phyloP scores from a whole-genome alignment of 176 grass and related monocot species.

The Dendrocalamus sinicus region DNA sequence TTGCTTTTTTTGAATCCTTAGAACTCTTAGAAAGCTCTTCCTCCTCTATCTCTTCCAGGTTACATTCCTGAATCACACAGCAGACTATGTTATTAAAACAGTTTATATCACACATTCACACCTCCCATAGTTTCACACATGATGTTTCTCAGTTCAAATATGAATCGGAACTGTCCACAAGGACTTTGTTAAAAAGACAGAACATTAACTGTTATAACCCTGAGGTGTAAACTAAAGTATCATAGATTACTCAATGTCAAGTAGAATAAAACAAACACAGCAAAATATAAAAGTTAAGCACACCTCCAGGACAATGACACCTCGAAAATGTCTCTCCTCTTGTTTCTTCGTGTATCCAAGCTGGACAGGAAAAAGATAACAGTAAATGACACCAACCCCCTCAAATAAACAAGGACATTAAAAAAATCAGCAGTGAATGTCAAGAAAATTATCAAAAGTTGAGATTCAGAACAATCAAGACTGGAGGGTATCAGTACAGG shows the following conservation, averaged over 20 bases:
- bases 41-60: constrained; percentile 93
- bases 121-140: not conserved
- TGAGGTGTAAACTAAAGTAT: constrained; percentile 10
- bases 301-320: constrained; percentile 85
- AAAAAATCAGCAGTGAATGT: constrained; percentile 15
- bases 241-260: not conserved
- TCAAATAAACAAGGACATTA: constrained; percentile 24
- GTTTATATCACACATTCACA: constrained; percentile 18
- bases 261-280: constrained; percentile 29
- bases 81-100: constrained; percentile 27
- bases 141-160: constrained; percentile 23
- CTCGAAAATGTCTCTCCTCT: constrained; percentile 94
- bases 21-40: constrained; percentile 82
- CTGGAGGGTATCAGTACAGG: constrained; percentile 8
- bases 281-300: constrained; percentile 28
- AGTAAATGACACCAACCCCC: constrained; percentile 37
- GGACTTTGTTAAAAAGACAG: not conserved
- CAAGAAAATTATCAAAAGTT: constrained; percentile 25
- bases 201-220: constrained; percentile 15
- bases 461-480: constrained; percentile 26
- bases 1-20: constrained; percentile 88
- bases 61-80: constrained; percentile 74
- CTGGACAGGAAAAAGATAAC: constrained; percentile 47
- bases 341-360: constrained; percentile 97
- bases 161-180: constrained; percentile 9